Base-by-base conservation (phyloP, 768 basidiomycete species). In the Russula dissimulans region DNA sequence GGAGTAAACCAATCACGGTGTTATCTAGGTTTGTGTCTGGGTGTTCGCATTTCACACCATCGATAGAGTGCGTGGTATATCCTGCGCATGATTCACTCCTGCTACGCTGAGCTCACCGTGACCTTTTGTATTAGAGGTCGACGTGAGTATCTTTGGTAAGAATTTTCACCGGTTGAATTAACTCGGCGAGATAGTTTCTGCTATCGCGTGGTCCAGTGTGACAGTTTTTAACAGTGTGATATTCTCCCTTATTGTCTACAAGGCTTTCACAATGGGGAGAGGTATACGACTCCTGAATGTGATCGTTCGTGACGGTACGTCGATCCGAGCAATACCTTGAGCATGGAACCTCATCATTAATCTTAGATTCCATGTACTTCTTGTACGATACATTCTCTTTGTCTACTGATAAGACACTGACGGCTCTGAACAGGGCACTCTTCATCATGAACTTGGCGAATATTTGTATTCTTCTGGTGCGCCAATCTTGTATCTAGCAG, bases 291-390 rank as follows among this genome's bases (percentile, higher is more conserved):
- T 26, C 22, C 22, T 26, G 22, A 26, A 26, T 26, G 2, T 42
- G 50, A 57, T 61, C 1, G 60, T 61, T 18, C 55, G 60, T 36
- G 60, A 61, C 17, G 60, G 60, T 61, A 9, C 5, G 60, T 57
- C 32, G 36, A 26, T 1, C 15, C 38, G 4, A 22, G 15, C 3
- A 1, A 29, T 26, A n/a, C 4, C 6, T 17, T 18, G 10, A 26
- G 11, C 44, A 47, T 17, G 15, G 9, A 36, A 26, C 3, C 31
- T 57, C 5, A 61, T 29, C 22, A 14, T 12, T 44, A 15, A 26
- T 34, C 11, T 6, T 39, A 61, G 60, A 55, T 8, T n/a, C 60
- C 32, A 57, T 61, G 51, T 61, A 61, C 45, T 61, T 41, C 45
- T 61, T 50, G 60, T 61, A 47, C 11, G 60, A 5, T 7, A 0